phyloP scores from a whole-genome alignment of 768 basidiomycete species.

The Butyriboletus loyo region DNA sequence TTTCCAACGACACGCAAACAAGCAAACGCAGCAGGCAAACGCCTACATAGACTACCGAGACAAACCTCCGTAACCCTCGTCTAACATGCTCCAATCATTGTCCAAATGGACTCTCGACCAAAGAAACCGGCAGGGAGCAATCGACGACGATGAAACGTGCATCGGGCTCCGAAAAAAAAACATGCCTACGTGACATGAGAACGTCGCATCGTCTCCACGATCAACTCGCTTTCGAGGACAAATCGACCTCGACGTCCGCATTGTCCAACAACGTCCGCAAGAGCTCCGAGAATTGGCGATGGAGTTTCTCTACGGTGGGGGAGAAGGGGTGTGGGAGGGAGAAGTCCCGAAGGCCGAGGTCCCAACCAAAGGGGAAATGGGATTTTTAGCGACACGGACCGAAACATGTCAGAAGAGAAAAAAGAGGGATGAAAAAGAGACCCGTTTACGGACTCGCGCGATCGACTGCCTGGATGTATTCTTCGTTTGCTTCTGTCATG shows the following conservation, averaged over 20 bases:
- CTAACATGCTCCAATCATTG: neutral
- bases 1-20: neutral
- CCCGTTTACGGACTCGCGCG: conserved; percentile 62
- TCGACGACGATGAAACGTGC: neutral
- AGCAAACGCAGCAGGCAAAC: neutral
- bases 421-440: neutral
- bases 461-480: conserved; percentile 69
- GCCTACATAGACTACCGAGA: neutral
- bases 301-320: conserved; percentile 47
- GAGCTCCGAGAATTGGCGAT: conserved; percentile 57
- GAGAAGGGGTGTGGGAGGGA: neutral
- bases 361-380: neutral
- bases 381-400: neutral
- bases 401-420: neutral
- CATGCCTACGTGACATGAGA: neutral
- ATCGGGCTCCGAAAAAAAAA: neutral
- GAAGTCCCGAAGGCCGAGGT: neutral
- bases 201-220: neutral
- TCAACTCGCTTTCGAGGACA: conserved; percentile 7
- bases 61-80: neutral
- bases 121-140: neutral
- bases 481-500: conserved; percentile 68
- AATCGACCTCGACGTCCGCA: conserved; percentile 39
- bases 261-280: conserved; percentile 56
- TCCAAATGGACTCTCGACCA: neutral